phyloP scores from a whole-genome alignment of 768 basidiomycete genomes.

The Tremella yokohamensis region DNA sequence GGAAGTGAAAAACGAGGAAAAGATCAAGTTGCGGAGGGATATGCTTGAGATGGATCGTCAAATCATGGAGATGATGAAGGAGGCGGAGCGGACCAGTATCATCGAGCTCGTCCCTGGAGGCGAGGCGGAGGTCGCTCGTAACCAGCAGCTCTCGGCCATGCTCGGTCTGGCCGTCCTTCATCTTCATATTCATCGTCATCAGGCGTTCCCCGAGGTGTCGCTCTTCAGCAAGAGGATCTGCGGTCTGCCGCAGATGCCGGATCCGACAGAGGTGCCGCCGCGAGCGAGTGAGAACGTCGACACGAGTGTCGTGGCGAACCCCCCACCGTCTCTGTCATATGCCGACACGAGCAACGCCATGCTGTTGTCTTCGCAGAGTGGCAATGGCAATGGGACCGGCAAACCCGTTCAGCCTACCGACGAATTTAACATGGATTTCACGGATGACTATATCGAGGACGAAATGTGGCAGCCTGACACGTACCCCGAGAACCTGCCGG shows the following conservation, averaged over 20 bases:
- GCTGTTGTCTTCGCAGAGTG: too few species aligned
- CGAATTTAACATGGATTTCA: background rate
- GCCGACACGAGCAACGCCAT: background rate
- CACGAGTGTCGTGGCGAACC: background rate
- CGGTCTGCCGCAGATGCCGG: conserved; percentile 43
- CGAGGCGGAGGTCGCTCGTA: conserved; percentile 49
- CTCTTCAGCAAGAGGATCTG: conserved; percentile 49
- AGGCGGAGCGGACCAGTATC: conserved; percentile 38
- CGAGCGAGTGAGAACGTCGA: too few species aligned
- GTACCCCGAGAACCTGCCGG: conserved; percentile 43
- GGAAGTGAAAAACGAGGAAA: conserved; percentile 6
- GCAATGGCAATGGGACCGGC: background rate
- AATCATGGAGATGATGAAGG: conserved; percentile 39
- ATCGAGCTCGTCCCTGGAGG: conserved; percentile 48
- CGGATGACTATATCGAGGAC: conserved; percentile 2
- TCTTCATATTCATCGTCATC: conserved; percentile 49
- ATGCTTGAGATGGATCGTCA: conserved; percentile 39
- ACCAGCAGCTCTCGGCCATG: conserved; percentile 47
- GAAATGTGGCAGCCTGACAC: conserved; percentile 46
- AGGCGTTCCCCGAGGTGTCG: conserved; percentile 51
- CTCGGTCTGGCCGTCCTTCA: conserved; percentile 46
- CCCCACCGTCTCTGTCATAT: background rate
- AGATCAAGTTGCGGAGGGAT: conserved; percentile 11
- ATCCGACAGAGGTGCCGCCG: conserved; percentile 2
- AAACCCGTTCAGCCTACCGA: too few species aligned